These are phyloP conservation scores for Rhexocercosporidium sp. DNA, from an alignment of 2,329 filamentous ascomycete species.

Conservation along the genomic window DNA sequence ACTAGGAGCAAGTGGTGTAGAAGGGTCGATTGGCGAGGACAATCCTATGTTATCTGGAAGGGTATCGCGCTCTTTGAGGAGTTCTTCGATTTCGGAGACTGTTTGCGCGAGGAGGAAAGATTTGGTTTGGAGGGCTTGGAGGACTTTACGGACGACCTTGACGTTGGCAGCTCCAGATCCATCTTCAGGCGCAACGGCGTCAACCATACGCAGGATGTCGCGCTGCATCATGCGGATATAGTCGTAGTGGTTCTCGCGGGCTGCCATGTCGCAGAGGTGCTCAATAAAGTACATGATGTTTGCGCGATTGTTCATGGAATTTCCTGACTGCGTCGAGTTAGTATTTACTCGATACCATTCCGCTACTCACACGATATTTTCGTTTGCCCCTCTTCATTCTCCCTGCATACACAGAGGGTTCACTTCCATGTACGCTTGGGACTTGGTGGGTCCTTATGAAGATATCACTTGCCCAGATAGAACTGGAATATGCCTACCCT, in stretches of 20 bases:
- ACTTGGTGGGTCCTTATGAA: neutral
- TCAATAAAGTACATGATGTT: slow-evolving; percentile 99
- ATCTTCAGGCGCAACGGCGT: slow-evolving; percentile 87
- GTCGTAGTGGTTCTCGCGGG: slow-evolving; percentile 71
- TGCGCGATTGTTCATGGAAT: slow-evolving; percentile 94
- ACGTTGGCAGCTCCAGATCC: slow-evolving; percentile 91
- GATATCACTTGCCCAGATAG: neutral
- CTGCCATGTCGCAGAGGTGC: slow-evolving; percentile 75
- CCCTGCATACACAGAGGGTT: neutral
- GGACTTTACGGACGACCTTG: slow-evolving; percentile 83
- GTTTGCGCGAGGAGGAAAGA: slow-evolving; percentile 75
- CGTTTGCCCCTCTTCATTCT: neutral
- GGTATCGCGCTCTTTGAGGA: slow-evolving; percentile 71
- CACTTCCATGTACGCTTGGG: too few species aligned
- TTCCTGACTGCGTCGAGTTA: slow-evolving; percentile 52
- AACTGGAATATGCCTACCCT: slow-evolving; percentile 57
- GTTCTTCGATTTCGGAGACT: slow-evolving; percentile 80
- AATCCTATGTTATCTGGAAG: slow-evolving; percentile 31
- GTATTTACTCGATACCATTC: neutral
- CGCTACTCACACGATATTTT: neutral
- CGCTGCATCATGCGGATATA: slow-evolving; percentile 95
- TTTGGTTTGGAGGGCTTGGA: slow-evolving; percentile 73
- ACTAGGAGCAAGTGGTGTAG: neutral
- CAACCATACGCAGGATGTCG: slow-evolving; percentile 89
- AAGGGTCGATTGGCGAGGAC: slow-evolving; percentile 29